Conservation (phyloP, 805 yeast species). For the Komagataella ulmi region DNA sequence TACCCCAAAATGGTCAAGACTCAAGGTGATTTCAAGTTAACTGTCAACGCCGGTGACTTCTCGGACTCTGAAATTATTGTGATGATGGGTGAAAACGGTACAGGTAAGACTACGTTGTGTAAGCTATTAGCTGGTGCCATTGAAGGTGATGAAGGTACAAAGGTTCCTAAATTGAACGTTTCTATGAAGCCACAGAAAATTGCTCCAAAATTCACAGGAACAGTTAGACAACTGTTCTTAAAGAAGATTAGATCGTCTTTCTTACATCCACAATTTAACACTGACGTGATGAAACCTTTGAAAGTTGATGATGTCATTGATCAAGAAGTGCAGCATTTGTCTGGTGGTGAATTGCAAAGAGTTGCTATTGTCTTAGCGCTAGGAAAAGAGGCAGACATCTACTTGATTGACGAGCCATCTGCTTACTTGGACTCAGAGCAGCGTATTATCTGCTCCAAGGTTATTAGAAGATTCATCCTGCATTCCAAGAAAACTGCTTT, state of each 20-base stretch:
- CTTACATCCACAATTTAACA: slow-evolving; percentile 94
- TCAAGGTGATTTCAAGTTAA: slow-evolving; percentile 89
- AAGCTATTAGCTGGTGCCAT: slow-evolving; percentile 88
- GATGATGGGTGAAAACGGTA: slow-evolving; percentile 99
- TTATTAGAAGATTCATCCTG: slow-evolving; percentile 89
- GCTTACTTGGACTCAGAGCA: slow-evolving; percentile 99
- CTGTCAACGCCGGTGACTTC: slow-evolving; percentile 77
- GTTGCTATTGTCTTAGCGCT: slow-evolving; percentile 93
- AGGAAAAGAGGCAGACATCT: slow-evolving; percentile 92
- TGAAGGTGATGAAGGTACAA: slow-evolving; percentile 69
- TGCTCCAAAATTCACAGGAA: slow-evolving; percentile 97
- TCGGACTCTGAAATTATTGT: slow-evolving; percentile 94
- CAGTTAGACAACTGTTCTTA: slow-evolving; percentile 94
- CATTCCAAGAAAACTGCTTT: slow-evolving; percentile 99
- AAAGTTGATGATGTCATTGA: slow-evolving; percentile 89
- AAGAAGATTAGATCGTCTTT: slow-evolving; percentile 92
- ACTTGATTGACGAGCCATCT: slow-evolving; percentile 96
- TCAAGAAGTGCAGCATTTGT: slow-evolving; percentile 93
- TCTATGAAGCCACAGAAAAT: slow-evolving; percentile 99
- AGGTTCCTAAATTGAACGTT: slow-evolving; percentile 80
- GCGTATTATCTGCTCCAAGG: slow-evolving; percentile 98
- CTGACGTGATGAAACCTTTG: slow-evolving; percentile 94
- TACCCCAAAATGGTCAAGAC: slow-evolving; percentile 83
- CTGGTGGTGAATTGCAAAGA: slow-evolving; percentile 99
- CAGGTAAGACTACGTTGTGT: slow-evolving; percentile 98